Evolutionary conservation across 164 flowering plant species (phyloP), one percentile per base, ranked within the genome.

Genomic region (Taxillus chinensis): DNA sequence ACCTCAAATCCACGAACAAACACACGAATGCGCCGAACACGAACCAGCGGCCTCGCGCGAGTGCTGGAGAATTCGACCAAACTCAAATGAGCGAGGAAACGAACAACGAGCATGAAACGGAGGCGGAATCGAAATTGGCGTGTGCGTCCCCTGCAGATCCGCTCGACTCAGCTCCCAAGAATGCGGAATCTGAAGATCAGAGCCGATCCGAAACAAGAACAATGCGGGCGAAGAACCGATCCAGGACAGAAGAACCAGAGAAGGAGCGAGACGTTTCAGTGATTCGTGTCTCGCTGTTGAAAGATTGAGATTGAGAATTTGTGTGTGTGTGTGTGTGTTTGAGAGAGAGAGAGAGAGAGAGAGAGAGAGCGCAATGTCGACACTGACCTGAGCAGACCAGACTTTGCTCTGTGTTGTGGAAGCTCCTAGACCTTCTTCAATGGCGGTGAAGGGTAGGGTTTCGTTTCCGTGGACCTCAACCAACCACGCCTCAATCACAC

Each of bases 361-460:
- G 41, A 39, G 60, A 57, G 41, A 41, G 41, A 41, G 14, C 3
- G 14, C 38, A 39, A 57, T 3, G n/a, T 7, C 38, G 16, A 57
- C 8, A 57, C 11, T 37, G 16, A 38, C 4, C 4, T n/a, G 5
- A 39, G 4, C 9, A 11, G 60, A 37, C 60, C 42, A 37, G 16
- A 50, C 41, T 52, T 54, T 55, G 64, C 75, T 9, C 45, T 49
- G 58, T 61, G 16, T 39, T 0, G 2, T 8, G 39, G 49, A 68
- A 74, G 78, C 77, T 74, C 74, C 73, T 37, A 39, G 54, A 62
- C 67, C 64, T 50, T 52, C 64, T 50, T 52, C 68, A 59, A 15
- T 27, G 68, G 57, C n/a, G 66, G 53, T 61, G 13, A 53, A 64
- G 62, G 7, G 41, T 46, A 61, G 65, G 64, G 61, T 17, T 41